Conservation (phyloP, 768 basidiomycete genomes). For the Cantharellus cinnabarinus region DNA sequence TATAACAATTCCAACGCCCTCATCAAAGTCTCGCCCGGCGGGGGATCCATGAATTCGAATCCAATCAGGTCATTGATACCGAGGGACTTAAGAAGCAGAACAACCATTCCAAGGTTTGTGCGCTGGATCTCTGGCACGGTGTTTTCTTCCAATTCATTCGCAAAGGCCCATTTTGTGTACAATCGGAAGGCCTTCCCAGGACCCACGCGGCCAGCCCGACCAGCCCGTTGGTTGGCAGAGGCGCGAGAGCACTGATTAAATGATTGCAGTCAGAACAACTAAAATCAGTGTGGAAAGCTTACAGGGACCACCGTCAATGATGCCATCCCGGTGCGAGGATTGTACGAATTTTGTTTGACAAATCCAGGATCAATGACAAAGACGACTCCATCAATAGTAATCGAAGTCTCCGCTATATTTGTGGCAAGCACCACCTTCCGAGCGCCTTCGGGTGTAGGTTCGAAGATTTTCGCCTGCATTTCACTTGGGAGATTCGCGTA, state of each 20-base stretch:
- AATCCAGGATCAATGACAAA: constrained; percentile 99
- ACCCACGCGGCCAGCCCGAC: constrained; percentile 92
- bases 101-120: constrained; percentile 93
- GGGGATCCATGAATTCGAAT: constrained; percentile 97
- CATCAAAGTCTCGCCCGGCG: constrained; percentile 94
- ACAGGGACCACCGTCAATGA: constrained; percentile 90
- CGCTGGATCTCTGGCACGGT: constrained; percentile 97
- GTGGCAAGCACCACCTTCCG: constrained; percentile 93
- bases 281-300: constrained; percentile 16
- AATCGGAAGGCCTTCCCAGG: constrained; percentile 97
- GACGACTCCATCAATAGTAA: constrained; percentile 97
- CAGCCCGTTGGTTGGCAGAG: constrained; percentile 91
- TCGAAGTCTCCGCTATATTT: constrained; percentile 98
- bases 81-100: constrained; percentile 82
- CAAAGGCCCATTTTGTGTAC: constrained; percentile 95
- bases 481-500: constrained; percentile 98
- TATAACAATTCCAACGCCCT: constrained; percentile 84
- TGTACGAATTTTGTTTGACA: constrained; percentile 98
- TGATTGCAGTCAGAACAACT: not conserved
- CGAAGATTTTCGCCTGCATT: constrained; percentile 99
- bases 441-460: constrained; percentile 91
- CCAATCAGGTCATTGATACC: constrained; percentile 97
- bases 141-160: constrained; percentile 89
- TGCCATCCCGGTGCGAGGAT: constrained; percentile 96
- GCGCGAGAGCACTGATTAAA: constrained; percentile 69